A percentile compares a stretch with the other conserved stretches of the same genome.
Evolutionary conservation across 768 basidiomycete genomes (phyloP).

Genomic region (Suillus tomentosus): DNA sequence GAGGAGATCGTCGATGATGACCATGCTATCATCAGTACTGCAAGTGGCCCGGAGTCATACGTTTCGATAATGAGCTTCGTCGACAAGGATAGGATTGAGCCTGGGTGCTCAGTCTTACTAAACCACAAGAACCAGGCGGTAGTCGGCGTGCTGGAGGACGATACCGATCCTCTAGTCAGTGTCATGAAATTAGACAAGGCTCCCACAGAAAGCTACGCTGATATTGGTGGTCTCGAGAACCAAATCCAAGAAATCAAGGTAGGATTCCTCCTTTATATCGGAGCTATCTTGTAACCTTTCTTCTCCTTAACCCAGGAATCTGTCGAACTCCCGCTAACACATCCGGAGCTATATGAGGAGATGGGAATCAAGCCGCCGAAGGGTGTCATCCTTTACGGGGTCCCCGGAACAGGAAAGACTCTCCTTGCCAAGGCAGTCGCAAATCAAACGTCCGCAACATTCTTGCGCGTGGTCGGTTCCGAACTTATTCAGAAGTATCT

Average conservation of each 20-base stretch:
- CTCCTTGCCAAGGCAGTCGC: conserved; percentile 97
- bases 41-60: conserved; percentile 94
- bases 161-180: conserved; percentile 93
- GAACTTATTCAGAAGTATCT: conserved; percentile 99
- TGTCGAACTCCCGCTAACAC: conserved; percentile 94
- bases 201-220: conserved; percentile 97
- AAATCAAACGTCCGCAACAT: conserved; percentile 97
- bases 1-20: conserved; percentile 99
- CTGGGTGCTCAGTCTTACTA: conserved; percentile 90
- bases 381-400: conserved; percentile 98
- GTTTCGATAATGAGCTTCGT: conserved; percentile 98
- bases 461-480: conserved; percentile 95
- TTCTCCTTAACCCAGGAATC: conserved; percentile 67
- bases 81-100: conserved; percentile 97
- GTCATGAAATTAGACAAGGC: conserved; percentile 99
- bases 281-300: background rate
- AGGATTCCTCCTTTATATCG: background rate
- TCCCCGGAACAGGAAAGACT: conserved; percentile 98
- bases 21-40: conserved; percentile 97
- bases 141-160: conserved; percentile 94
- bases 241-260: conserved; percentile 99
- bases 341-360: conserved; percentile 98
- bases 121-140: conserved; percentile 97
- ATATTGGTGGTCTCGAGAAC: conserved; percentile 93
- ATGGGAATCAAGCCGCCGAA: conserved; percentile 99